Evolutionary conservation across 768 basidiomycete species (phyloP).

Genomic region (Tulasnella sp.): DNA sequence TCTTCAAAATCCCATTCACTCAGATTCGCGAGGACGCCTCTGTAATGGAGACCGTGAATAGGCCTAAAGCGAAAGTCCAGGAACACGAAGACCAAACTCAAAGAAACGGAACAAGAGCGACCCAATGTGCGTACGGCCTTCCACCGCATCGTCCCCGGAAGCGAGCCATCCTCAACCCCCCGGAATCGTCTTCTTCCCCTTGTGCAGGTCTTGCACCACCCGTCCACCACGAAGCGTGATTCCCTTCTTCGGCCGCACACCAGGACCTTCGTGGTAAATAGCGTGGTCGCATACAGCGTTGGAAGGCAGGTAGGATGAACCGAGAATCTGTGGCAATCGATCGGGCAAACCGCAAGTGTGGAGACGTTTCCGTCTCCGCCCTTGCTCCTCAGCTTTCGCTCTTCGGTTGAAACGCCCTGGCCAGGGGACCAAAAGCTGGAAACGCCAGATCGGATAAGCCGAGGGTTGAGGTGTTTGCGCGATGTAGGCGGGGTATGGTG

Average conservation of each 20-base stretch:
- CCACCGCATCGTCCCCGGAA: background rate
- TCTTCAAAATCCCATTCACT: too few species aligned
- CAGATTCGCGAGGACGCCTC: background rate
- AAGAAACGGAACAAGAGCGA: background rate
- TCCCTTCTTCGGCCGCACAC: constrained; percentile 42
- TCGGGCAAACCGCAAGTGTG: too few species aligned
- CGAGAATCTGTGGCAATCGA: constrained; percentile 57
- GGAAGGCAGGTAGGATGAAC: constrained; percentile 90
- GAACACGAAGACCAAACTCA: background rate
- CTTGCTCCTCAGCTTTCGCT: too few species aligned
- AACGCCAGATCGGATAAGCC: too few species aligned
- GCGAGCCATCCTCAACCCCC: constrained; percentile 2
- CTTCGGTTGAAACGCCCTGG: too few species aligned
- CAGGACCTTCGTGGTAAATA: constrained; percentile 87
- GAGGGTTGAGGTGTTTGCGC: too few species aligned
- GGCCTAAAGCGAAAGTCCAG: background rate
- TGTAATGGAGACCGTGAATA: background rate
- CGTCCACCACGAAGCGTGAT: constrained; percentile 2
- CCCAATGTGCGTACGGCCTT: background rate
- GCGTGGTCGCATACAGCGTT: constrained; percentile 65
- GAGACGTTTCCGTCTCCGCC: too few species aligned
- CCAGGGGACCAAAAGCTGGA: too few species aligned
- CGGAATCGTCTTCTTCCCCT: constrained; percentile 9
- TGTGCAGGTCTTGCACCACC: constrained; percentile 4
- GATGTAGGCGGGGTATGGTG: too few species aligned